Base-by-base conservation (phyloP, 2,329 filamentous ascomycete genomes). In the Drechslera avenae region DNA sequence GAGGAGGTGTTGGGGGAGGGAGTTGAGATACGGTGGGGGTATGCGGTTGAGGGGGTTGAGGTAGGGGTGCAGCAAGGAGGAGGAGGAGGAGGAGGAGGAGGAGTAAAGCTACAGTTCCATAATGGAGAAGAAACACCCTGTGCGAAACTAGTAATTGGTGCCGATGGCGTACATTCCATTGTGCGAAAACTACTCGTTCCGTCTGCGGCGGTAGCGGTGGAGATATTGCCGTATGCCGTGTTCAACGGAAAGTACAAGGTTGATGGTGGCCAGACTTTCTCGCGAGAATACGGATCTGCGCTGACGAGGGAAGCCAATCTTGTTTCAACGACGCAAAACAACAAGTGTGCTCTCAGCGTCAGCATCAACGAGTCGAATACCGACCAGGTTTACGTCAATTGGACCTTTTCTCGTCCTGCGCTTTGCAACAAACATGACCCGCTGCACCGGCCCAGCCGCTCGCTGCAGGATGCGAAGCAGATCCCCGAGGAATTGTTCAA, bases 91-190 rank as follows among this genome's bases (percentile, higher is more conserved):
- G 46, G 33, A 31, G 49, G 14, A 2, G 21, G 23, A 19, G 53
- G 33, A 2, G 16, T 37, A 6, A 16, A 9, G 10, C 21, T 62
- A 9, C 34, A 37, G 1, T 60, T 63, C 17, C 31, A 50, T 3
- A 59, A 65, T 10, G 60, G 59, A 12, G 26, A 54, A 26, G 43
- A 14, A 9, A 16, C 50, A 2, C 34, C 3, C 9, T 5, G 51
- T 6, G 55, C 46, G 16, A 49, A 56, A 1, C 39, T 67, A n/a
- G 52, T 76, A 0, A 47, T 77, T 21, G 75, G 60, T 2, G 64
- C 66, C 1, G 75, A 77, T 48, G 76, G 76, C 5, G 61, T 66
- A 1, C 74, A 78, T 49, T 77, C 75, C 1, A 21, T 30, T 3
- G 32, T 72, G 1, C 64, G 73, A 21, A 64, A 64, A 17, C 45